Evolutionary conservation across 2,329 filamentous ascomycete genomes (phyloP), one percentile per base, ranked within the genome.

Genomic region (Fusarium ambrosium): DNA sequence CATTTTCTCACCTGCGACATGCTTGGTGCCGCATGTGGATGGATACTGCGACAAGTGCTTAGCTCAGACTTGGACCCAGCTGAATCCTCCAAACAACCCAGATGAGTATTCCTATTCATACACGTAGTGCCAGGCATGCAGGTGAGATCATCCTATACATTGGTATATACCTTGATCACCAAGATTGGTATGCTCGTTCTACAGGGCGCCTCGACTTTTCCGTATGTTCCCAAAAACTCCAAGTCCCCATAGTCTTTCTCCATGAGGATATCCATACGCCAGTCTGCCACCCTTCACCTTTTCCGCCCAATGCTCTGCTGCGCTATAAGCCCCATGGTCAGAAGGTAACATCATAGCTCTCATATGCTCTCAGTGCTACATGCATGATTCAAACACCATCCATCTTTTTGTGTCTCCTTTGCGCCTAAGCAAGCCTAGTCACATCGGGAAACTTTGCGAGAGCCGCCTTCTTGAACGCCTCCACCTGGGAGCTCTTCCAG

Each of bases 391-490:
- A 56, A 62, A 22, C 43, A 58, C 43, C 39, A 27, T 64, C 41
- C 45, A 55, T 43, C 58, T 71, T 66, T 68, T 62, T 56, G 24
- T 18, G 13, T 39, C 29, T 39, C 48, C 39, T 41, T 65, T 60
- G 39, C 36, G 62, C 37, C 78, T 68, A 87, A 22, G 80, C 82
- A 71, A 89, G 86, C 48, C 84, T 78, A 8, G 86, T 88, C 32
- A 87, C 87, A 59, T 86, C 83, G 0, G 87, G 87, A 82, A 87
- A 91, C 79, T 87, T 89, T 59, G 80, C 79, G 27, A 83, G 82
- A 6, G 89, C 88, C 20, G 84, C 84, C 70, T 84, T 82, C 79
- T 86, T 87, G 79, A 89, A 90, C 4, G 81, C 78, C 32, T 86
- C 86, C 18, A 84, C 81, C 74, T 88, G 85, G 27, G 78, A 76